Evolutionary conservation across 192 early-diverging fungal species (phyloP).

Genomic region (Entophlyctis helioformis): DNA sequence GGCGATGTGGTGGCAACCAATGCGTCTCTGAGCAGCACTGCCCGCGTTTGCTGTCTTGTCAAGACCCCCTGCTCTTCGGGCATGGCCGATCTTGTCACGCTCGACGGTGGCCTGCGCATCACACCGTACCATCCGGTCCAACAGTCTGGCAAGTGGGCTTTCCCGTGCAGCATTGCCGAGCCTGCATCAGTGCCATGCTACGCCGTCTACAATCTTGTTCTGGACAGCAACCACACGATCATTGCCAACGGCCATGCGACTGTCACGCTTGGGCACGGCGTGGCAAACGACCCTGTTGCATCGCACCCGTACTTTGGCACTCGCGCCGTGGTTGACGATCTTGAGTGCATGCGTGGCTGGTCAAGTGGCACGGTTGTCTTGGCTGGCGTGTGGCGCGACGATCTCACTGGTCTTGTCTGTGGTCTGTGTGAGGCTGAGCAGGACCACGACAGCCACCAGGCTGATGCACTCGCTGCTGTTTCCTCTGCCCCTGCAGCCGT

Average conservation of each 20-base stretch:
- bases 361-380: too few species aligned
- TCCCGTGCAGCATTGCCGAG: slow-evolving; percentile 6
- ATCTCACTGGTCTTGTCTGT: too few species aligned
- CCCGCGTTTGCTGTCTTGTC: slow-evolving; percentile 5
- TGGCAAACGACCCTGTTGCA: slow-evolving; percentile 2
- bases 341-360: too few species aligned
- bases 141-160: slow-evolving; percentile 2
- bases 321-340: too few species aligned
- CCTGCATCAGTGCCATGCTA: not conserved
- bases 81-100: not conserved
- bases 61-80: not conserved
- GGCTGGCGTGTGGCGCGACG: too few species aligned
- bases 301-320: slow-evolving; percentile 19
- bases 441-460: too few species aligned
- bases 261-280: slow-evolving; percentile 14
- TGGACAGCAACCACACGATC: slow-evolving; percentile 1
- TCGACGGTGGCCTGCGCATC: slow-evolving; percentile 6
- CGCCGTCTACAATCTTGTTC: slow-evolving; percentile 10
- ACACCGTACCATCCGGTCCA: slow-evolving; percentile 19
- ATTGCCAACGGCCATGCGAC: slow-evolving; percentile 7
- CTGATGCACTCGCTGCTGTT: too few species aligned
- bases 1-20: slow-evolving; percentile 10
- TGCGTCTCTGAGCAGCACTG: too few species aligned
- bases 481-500: too few species aligned
- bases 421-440: too few species aligned